Conservation (phyloP, 345 rosid genomes). For the Citrus trifoliata region DNA sequence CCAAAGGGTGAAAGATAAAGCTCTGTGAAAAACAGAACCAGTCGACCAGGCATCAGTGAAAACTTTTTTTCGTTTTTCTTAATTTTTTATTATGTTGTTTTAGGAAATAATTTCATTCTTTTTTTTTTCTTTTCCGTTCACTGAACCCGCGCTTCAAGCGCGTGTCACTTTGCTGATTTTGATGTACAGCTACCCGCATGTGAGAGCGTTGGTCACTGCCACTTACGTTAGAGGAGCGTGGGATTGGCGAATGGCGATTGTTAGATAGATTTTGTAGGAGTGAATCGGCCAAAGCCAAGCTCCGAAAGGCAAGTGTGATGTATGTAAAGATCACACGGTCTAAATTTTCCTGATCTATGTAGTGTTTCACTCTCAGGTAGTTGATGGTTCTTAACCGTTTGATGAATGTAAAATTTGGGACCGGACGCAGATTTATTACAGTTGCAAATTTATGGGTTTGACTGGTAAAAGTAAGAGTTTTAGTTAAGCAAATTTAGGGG, state of each 20-base stretch:
- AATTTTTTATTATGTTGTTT: background rate
- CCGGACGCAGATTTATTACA: background rate
- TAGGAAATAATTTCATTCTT: background rate
- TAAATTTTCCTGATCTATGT: background rate
- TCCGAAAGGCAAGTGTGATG: background rate
- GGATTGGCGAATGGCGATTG: no score
- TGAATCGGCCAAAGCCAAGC: background rate
- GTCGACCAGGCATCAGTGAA: slow-evolving; percentile 15
- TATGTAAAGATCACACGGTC: slow-evolving; percentile 9
- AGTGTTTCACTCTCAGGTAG: background rate
- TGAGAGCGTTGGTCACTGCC: no score
- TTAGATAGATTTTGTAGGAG: no score
- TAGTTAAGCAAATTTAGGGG: background rate
- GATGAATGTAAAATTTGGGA: background rate
- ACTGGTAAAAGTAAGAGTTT: slow-evolving; percentile 1
- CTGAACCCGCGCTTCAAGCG: background rate
- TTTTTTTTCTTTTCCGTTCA: background rate
- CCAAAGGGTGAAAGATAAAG: slow-evolving; percentile 20
- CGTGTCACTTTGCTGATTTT: background rate
- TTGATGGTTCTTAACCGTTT: background rate
- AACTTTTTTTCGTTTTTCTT: slow-evolving; percentile 15
- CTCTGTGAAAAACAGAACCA: slow-evolving; percentile 11
- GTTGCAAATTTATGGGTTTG: slow-evolving; percentile 3
- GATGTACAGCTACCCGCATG: background rate
- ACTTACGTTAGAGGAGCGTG: no score